These are phyloP conservation scores for Borealophlyctis nickersoniae DNA, from an alignment of 192 early-diverging fungal species.

Conservation along the genomic window DNA sequence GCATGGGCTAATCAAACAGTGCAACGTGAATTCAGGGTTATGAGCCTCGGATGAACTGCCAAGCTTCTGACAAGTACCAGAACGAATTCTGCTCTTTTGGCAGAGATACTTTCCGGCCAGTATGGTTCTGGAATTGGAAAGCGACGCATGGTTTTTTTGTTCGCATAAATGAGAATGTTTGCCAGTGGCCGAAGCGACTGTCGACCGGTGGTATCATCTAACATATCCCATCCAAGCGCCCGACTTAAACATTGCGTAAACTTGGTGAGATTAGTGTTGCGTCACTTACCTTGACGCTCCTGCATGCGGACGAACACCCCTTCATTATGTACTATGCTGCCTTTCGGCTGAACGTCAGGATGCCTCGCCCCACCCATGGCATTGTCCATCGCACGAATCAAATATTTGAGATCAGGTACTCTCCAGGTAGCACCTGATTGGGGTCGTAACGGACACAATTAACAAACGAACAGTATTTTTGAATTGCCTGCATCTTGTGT, in stretches of 20 bases:
- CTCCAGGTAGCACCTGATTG: conserved; percentile 39
- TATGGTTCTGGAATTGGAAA: conserved; percentile 77
- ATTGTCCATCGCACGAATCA: conserved; percentile 67
- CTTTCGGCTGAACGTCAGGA: conserved; percentile 26
- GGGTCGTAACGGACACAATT: no score
- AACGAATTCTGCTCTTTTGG: neutral
- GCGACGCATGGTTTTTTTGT: conserved; percentile 17
- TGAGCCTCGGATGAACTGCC: no score
- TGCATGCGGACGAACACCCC: conserved; percentile 31
- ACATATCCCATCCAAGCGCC: no score
- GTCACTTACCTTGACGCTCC: conserved; percentile 20
- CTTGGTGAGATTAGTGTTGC: no score
- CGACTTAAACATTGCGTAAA: no score
- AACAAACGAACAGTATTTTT: no score
- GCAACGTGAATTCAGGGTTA: neutral
- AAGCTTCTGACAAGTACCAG: neutral
- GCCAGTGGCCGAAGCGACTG: conserved; percentile 25
- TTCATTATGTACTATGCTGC: conserved; percentile 16
- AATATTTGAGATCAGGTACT: conserved; percentile 44
- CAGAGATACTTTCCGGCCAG: conserved; percentile 49
- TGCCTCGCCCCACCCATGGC: conserved; percentile 29
- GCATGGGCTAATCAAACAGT: conserved; percentile 33
- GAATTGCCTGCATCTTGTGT: no score
- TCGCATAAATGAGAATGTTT: conserved; percentile 38
- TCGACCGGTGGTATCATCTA: no score